Evolutionary conservation across 768 basidiomycete genomes (phyloP).

Genomic region (Macrocybe gigantea): DNA sequence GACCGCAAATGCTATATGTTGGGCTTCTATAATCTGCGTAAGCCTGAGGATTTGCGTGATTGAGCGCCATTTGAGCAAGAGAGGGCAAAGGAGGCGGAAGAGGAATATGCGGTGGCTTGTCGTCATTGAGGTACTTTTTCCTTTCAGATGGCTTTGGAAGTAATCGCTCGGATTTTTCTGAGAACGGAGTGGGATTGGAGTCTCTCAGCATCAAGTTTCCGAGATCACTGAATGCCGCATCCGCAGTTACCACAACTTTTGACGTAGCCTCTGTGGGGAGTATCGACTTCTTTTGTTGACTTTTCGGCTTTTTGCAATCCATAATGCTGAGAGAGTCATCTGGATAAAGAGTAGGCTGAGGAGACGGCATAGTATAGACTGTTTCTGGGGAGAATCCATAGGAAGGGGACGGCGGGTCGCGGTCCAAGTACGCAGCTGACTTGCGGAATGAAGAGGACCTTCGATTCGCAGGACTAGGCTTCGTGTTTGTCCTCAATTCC

Average conservation of each 20-base stretch:
- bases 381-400: constrained; percentile 31
- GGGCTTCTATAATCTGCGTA: constrained; percentile 70
- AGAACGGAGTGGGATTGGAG: constrained; percentile 21
- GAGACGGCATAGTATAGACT: constrained; percentile 34
- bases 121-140: constrained; percentile 26
- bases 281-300: constrained; percentile 4
- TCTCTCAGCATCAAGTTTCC: constrained; percentile 62
- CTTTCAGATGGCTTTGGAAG: neutral
- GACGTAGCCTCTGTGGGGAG: neutral
- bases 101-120: constrained; percentile 74
- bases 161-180: neutral
- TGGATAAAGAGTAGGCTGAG: constrained; percentile 61
- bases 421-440: constrained; percentile 37
- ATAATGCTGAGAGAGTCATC: constrained; percentile 68
- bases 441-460: constrained; percentile 23
- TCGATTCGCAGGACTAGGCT: constrained; percentile 4
- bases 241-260: neutral
- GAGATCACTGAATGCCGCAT: constrained; percentile 26
- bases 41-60: constrained; percentile 54
- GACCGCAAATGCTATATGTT: constrained; percentile 76
- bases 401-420: constrained; percentile 30
- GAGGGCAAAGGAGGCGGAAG: constrained; percentile 72
- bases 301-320: constrained; percentile 25
- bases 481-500: constrained; percentile 5
- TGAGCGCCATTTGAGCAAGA: constrained; percentile 70